phyloP scores from a whole-genome alignment of 805 yeast genomes.

The Tetrapisispora namnaoensis region DNA sequence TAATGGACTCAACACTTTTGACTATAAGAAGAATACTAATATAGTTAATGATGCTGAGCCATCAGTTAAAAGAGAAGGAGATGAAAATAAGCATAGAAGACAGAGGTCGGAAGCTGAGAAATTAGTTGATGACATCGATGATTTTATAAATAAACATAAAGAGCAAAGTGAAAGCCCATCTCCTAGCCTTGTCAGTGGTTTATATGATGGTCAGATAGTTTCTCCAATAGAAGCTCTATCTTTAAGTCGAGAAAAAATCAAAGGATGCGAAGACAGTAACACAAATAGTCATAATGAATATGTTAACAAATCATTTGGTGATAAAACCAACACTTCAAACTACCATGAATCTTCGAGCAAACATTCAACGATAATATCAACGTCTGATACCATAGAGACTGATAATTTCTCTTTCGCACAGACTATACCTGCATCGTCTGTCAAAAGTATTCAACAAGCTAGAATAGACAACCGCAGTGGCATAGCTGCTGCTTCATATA shows the following conservation, averaged over 20 bases:
- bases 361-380: background rate
- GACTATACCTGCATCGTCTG: background rate
- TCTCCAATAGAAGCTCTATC: background rate
- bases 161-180: constrained; percentile 7
- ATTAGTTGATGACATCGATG: constrained; percentile 27
- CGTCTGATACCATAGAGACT: background rate
- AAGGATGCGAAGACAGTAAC: background rate
- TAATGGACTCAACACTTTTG: background rate
- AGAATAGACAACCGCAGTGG: background rate
- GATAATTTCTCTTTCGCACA: constrained; percentile 4
- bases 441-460: background rate
- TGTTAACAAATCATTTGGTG: background rate
- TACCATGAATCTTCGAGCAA: background rate
- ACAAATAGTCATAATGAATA: background rate
- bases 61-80: background rate
- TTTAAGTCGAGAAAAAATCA: background rate
- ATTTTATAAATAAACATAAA: constrained; percentile 12
- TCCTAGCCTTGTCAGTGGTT: background rate
- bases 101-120: constrained; percentile 28
- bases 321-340: background rate
- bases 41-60: background rate
- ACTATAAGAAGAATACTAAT: background rate
- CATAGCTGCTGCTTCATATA: background rate
- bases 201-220: background rate
- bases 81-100: background rate